Percentiles rank a stretch among this genome's conserved stretches.
Evolutionary conservation across 345 rosid genomes (phyloP).

Genomic region (Citrus cavaleriei): DNA sequence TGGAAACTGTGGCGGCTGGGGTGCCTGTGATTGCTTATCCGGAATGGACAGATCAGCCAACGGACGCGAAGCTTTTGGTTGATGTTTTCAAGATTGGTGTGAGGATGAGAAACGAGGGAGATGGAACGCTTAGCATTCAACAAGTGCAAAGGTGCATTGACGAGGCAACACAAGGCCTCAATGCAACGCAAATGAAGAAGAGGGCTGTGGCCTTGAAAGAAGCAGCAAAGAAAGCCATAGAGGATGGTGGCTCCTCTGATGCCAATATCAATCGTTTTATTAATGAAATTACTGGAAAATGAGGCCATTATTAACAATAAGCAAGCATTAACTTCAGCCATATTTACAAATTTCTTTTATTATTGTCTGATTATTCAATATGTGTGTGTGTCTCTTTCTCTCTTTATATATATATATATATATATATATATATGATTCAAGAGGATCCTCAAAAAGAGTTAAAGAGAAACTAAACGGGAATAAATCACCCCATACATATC

Average conservation of each 20-base stretch:
- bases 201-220: slow-evolving; percentile 35
- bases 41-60: slow-evolving; percentile 43
- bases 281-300: slow-evolving; percentile 18
- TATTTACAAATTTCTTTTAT: too few relatives aligned
- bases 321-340: too few relatives aligned
- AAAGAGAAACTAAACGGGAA: too few relatives aligned
- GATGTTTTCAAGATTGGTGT: slow-evolving; percentile 49
- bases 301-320: background rate
- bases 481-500: too few relatives aligned
- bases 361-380: too few relatives aligned
- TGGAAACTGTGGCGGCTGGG: slow-evolving; percentile 44
- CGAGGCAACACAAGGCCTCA: slow-evolving; percentile 29
- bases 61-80: slow-evolving; percentile 34
- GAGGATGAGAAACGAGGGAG: slow-evolving; percentile 28
- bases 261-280: slow-evolving; percentile 33
- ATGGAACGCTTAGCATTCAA: slow-evolving; percentile 19
- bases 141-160: slow-evolving; percentile 47
- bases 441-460: too few relatives aligned
- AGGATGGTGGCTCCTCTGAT: slow-evolving; percentile 41
- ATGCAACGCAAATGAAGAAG: slow-evolving; percentile 31
- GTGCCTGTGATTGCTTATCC: slow-evolving; percentile 53
- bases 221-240: slow-evolving; percentile 32
- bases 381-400: too few relatives aligned
- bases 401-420: too few relatives aligned
- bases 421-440: too few relatives aligned